Base-by-base conservation (phyloP, 169 alveolate genomes). In the Cryptosporidium baileyi region DNA sequence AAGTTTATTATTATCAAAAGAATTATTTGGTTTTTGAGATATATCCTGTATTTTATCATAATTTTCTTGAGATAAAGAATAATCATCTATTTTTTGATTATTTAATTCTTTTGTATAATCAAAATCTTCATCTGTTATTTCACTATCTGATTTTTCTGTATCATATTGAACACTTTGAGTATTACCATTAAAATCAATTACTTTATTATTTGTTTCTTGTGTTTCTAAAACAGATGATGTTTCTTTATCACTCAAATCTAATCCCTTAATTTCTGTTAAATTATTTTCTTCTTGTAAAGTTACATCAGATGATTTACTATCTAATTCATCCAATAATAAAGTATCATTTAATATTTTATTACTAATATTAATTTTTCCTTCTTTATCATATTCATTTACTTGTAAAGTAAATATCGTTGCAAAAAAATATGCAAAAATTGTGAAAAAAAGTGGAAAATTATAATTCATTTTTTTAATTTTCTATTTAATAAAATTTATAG, bases 31-130 rank as follows among this genome's bases (percentile, higher is more conserved):
- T n/a, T n/a, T n/a, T n/a, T n/a, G n/a, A n/a, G n/a, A n/a, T n/a
- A n/a, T n/a, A n/a, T n/a, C 79, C 19, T 85, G 89, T 41, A 82
- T 49, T 40, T 47, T 82, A 57, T 82, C 82, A 62, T 82, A 82
- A 57, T 82, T 74, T 28, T 82, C 67, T 28, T 85, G 89, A 52
- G 67, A 74, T 61, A 49, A 63, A 24, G 57, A 80, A 82, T 30
- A 82, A 24, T 82, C 45, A 5, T 85, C 45, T 13, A 63, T 82
- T 43, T 80, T 79, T 22, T 41, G 63, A 22, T 36, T 40, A 41
- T 61, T 45, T 44, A 57, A 40, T 22, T 82, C 38, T 17, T 90
- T 60, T 30, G 82, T 26, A 13, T 82, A 89, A 11, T 44, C 61
- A 7, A 47, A 26, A 28, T 61, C 85, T 28, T 51, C 63, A 26